Evolutionary conservation across 306 rosid genomes (phyloP).

Genomic region (Pachyrhizus erosus): DNA sequence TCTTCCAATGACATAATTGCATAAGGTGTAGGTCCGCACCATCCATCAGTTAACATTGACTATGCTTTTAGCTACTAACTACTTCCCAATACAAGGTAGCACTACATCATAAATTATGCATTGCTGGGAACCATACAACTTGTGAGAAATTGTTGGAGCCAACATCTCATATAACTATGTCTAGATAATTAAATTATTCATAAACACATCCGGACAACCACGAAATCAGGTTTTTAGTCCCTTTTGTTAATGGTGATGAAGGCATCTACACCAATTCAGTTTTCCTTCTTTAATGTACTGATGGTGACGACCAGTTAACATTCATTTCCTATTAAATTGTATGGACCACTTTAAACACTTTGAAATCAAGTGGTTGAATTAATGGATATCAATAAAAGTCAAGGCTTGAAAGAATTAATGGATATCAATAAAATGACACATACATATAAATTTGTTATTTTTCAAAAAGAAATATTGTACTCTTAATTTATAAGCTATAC

Average conservation of each 20-base stretch:
- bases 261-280: neutral
- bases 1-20: neutral
- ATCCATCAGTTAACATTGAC: neutral
- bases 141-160: neutral
- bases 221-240: neutral
- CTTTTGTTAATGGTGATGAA: slow-evolving; percentile 21
- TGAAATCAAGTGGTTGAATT: neutral
- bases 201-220: neutral
- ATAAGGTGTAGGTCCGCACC: neutral
- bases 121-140: slow-evolving; percentile 16
- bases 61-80: neutral
- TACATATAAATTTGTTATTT: too few relatives aligned
- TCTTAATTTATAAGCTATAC: too few relatives aligned
- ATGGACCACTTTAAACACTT: neutral
- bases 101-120: slow-evolving; percentile 18
- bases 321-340: neutral
- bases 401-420: neutral
- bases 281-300: neutral
- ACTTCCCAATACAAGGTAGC: neutral
- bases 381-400: neutral
- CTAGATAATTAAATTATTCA: neutral
- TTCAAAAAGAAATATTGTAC: too few relatives aligned
- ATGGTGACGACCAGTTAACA: neutral
- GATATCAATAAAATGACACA: too few relatives aligned
- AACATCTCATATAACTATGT: neutral